phyloP scores from a whole-genome alignment of 2,329 filamentous ascomycete genomes.

The Paecilomyces formosus region DNA sequence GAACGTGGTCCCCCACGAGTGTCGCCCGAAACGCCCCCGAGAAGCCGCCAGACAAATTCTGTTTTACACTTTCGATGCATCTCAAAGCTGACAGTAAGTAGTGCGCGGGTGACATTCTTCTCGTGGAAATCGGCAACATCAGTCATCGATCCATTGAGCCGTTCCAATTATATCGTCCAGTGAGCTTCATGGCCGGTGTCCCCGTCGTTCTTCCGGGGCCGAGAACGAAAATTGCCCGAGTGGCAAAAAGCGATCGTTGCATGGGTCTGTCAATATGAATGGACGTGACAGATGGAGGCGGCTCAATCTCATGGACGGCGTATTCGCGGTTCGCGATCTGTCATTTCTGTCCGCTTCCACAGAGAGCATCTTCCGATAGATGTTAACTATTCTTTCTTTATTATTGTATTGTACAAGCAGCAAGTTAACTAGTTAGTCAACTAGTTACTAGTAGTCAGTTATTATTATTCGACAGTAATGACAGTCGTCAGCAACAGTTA shows the following conservation, averaged over 20 bases:
- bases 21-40: not conserved
- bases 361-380: too few species aligned
- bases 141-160: not conserved
- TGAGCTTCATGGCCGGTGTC: not conserved
- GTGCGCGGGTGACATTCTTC: not conserved
- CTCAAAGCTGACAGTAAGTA: not conserved
- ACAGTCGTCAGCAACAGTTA: too few species aligned
- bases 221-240: not conserved
- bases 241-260: not conserved
- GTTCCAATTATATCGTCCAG: not conserved
- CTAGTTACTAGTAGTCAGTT: too few species aligned
- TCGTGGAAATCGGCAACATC: not conserved
- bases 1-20: not conserved
- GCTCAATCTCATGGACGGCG: too few species aligned
- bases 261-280: not conserved
- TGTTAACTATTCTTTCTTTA: too few species aligned
- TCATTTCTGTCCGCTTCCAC: not conserved
- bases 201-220: not conserved
- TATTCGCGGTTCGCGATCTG: not conserved
- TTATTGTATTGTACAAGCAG: too few species aligned
- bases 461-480: too few species aligned
- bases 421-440: too few species aligned
- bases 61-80: not conserved
- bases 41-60: not conserved
- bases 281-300: not conserved